phyloP scores from a whole-genome alignment of 2,329 filamentous ascomycete species.

The Microdochium paspali region DNA sequence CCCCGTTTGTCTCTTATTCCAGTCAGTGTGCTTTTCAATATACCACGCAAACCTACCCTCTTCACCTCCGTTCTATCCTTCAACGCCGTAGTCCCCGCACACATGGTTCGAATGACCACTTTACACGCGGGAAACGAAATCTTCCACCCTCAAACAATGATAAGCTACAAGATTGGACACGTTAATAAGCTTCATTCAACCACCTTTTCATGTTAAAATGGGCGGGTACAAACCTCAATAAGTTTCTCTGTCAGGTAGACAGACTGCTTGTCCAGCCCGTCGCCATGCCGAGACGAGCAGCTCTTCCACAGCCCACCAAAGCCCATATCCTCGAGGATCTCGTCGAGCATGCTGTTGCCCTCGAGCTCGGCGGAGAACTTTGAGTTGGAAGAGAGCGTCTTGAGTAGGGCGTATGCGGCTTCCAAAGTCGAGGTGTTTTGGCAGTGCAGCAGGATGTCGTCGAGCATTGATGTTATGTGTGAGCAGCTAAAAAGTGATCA shows the following conservation, averaged over 20 bases:
- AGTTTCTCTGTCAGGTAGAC: conserved; percentile 48
- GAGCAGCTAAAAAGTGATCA: conserved; percentile 31
- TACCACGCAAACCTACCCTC: no score
- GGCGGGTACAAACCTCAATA: conserved; percentile 49
- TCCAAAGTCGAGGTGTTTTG: conserved; percentile 51
- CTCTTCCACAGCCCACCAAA: conserved; percentile 55
- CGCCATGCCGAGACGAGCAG: conserved; percentile 38
- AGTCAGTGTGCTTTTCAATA: no score
- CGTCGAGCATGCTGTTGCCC: conserved; percentile 36
- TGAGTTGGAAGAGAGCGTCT: conserved; percentile 45
- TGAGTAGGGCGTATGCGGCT: conserved; percentile 50
- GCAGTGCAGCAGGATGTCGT: conserved; percentile 53
- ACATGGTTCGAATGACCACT: no score
- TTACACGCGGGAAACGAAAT: no score
- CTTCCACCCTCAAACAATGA: conserved; percentile 7
- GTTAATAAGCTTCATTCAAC: no score
- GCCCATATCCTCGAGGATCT: conserved; percentile 48
- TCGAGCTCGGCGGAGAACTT: conserved; percentile 36
- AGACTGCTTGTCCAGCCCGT: conserved; percentile 41
- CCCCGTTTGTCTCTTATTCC: no score
- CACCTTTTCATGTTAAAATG: no score
- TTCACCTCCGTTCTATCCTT: no score
- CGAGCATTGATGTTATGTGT: conserved; percentile 47
- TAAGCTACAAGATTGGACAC: conserved; percentile 7
- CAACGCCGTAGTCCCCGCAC: background rate